Conservation (phyloP, 805 yeast genomes). For the Lipomyces mesembrius region DNA sequence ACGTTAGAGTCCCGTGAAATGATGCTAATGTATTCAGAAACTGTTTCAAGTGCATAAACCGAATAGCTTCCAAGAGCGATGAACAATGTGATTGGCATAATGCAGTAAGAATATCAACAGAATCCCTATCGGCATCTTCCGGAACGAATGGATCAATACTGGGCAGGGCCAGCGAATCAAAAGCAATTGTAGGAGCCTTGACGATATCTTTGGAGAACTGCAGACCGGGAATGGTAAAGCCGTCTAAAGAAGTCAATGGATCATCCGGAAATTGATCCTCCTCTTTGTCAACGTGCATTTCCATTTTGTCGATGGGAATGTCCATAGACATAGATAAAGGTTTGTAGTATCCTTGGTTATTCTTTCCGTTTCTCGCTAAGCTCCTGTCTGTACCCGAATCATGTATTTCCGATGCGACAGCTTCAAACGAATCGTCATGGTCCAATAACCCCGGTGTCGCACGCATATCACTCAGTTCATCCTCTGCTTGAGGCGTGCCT, state of each 20-base stretch:
- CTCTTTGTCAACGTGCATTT: background rate
- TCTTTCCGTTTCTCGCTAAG: background rate
- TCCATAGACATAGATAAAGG: background rate
- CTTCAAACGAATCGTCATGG: slow-evolving; percentile 20
- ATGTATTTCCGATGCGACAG: slow-evolving; percentile 1
- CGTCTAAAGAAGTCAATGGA: slow-evolving; percentile 14
- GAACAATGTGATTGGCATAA: slow-evolving; percentile 68
- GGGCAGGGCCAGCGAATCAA: slow-evolving; percentile 48
- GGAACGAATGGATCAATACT: slow-evolving; percentile 53
- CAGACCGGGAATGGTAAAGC: slow-evolving; percentile 21
- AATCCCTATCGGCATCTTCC: slow-evolving; percentile 55
- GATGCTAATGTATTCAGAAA: slow-evolving; percentile 58
- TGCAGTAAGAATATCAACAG: slow-evolving; percentile 64
- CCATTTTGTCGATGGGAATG: background rate
- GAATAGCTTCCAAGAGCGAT: slow-evolving; percentile 64
- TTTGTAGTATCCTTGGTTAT: background rate
- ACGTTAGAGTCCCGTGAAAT: slow-evolving; percentile 62
- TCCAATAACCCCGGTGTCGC: background rate
- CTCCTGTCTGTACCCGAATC: background rate
- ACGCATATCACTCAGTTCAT: slow-evolving; percentile 5
- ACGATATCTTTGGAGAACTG: slow-evolving; percentile 16
- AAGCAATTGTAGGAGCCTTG: slow-evolving; percentile 22
- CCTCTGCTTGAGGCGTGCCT: background rate
- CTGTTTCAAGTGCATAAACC: slow-evolving; percentile 68
- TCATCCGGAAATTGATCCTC: slow-evolving; percentile 10